phyloP scores from a whole-genome alignment of 2,329 filamentous ascomycete species.

The Hortaea werneckii region DNA sequence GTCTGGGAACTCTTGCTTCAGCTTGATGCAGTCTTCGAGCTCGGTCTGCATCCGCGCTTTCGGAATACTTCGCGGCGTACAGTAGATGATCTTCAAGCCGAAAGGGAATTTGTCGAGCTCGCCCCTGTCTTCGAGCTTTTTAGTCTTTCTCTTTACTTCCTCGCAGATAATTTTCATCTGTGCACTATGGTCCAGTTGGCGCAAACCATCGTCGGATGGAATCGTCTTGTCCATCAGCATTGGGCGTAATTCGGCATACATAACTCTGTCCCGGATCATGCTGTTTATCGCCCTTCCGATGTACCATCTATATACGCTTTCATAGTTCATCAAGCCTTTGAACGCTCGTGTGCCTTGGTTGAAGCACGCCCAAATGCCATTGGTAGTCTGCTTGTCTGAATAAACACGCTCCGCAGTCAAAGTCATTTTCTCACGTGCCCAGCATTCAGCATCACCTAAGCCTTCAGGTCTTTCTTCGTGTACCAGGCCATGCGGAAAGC shows the following conservation, averaged over 20 bases:
- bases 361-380: slow-evolving; percentile 50
- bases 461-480: slow-evolving; percentile 1
- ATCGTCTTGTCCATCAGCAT: slow-evolving; percentile 60
- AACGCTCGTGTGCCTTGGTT: slow-evolving; percentile 60
- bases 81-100: slow-evolving; percentile 62
- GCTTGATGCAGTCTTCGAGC: slow-evolving; percentile 50
- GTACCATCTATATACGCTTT: slow-evolving; percentile 52
- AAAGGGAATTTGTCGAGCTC: slow-evolving; percentile 42
- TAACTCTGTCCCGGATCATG: slow-evolving; percentile 55
- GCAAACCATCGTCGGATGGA: slow-evolving; percentile 46
- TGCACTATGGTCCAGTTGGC: slow-evolving; percentile 43
- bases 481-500: slow-evolving; percentile 27
- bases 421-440: slow-evolving; percentile 22
- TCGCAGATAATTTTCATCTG: slow-evolving; percentile 53
- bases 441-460: slow-evolving; percentile 16
- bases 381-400: slow-evolving; percentile 16
- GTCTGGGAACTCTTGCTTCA: slow-evolving; percentile 47
- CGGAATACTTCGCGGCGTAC: slow-evolving; percentile 53
- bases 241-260: slow-evolving; percentile 61
- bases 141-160: slow-evolving; percentile 42
- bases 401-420: slow-evolving; percentile 8
- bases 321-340: slow-evolving; percentile 62
- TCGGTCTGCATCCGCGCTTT: slow-evolving; percentile 39
- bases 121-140: slow-evolving; percentile 28
- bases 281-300: slow-evolving; percentile 50